phyloP scores from a whole-genome alignment of 2,329 filamentous ascomycete genomes.

The Blastomyces percursus region DNA sequence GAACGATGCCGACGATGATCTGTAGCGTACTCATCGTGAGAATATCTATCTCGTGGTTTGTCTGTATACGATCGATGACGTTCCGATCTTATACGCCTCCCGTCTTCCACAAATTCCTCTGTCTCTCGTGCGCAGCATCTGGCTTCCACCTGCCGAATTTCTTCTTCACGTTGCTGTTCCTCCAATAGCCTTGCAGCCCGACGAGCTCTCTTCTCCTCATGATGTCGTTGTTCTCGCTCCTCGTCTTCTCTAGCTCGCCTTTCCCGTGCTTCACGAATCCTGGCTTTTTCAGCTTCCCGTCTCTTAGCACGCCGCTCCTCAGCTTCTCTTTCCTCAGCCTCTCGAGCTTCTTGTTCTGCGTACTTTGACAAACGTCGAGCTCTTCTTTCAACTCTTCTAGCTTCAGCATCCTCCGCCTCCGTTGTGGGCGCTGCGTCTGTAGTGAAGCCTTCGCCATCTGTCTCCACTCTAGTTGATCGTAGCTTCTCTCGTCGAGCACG shows the following conservation, averaged over 20 bases:
- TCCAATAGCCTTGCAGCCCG: constrained; percentile 38
- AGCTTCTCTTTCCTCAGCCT: constrained; percentile 24
- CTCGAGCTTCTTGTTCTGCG: constrained; percentile 26
- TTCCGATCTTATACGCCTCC: constrained; percentile 19
- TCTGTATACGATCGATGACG: constrained; percentile 26
- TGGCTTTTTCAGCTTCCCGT: constrained; percentile 40
- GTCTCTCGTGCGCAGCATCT: constrained; percentile 25
- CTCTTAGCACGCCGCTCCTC: constrained; percentile 39
- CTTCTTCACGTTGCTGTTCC: constrained; percentile 28
- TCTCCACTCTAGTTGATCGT: constrained; percentile 37
- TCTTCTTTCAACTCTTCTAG: constrained; percentile 51
- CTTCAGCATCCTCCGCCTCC: constrained; percentile 46
- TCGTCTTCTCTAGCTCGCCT: constrained; percentile 34
- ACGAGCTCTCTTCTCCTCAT: constrained; percentile 50
- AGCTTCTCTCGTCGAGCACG: constrained; percentile 27
- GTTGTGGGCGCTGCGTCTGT: constrained; percentile 37
- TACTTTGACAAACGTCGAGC: constrained; percentile 38
- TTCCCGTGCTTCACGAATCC: constrained; percentile 30
- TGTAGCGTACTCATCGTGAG: constrained; percentile 20
- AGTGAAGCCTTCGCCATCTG: constrained; percentile 38
- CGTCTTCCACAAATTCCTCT: constrained; percentile 16
- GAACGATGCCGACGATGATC: constrained; percentile 22
- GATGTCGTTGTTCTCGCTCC: constrained; percentile 43
- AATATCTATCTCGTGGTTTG: constrained; percentile 19
- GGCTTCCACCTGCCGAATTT: constrained; percentile 20